Conservation (phyloP, 2,329 filamentous ascomycete species). For the Pseudopyricularia javanii region DNA sequence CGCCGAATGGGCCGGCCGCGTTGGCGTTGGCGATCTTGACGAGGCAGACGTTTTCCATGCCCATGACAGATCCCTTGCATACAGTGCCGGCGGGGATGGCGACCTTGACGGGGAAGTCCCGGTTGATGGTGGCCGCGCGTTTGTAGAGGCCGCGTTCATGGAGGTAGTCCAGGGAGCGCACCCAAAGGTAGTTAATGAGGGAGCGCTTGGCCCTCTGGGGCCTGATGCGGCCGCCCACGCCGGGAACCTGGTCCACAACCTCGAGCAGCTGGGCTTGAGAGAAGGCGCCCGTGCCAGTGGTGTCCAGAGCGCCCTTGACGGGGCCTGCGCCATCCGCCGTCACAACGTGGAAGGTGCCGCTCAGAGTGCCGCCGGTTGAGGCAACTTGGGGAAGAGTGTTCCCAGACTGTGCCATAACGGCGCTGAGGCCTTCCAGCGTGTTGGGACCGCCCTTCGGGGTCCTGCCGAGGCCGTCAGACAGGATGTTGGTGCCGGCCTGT, state of each 20-base stretch:
- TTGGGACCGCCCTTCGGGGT: conserved; percentile 23
- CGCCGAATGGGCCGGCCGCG: conserved; percentile 26
- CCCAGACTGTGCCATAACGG: conserved; percentile 22
- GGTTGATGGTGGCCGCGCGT: conserved; percentile 13
- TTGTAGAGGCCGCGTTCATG: conserved; percentile 8
- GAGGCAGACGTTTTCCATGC: conserved; percentile 23
- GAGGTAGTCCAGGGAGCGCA: conserved; percentile 7
- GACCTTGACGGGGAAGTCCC: conserved; percentile 18
- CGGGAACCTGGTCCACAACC: conserved; percentile 22
- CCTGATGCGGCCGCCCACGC: conserved; percentile 19
- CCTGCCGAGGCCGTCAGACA: conserved; percentile 23
- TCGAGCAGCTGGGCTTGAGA: conserved; percentile 14
- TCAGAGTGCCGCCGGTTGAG: conserved; percentile 17
- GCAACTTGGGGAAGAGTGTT: conserved; percentile 25
- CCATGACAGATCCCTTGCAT: conserved; percentile 22
- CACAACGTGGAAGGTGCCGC: conserved; percentile 24
- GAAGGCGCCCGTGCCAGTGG: conserved; percentile 22
- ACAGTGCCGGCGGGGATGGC: conserved; percentile 22
- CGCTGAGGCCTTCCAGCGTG: conserved; percentile 16
- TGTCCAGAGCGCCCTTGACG: conserved; percentile 22
- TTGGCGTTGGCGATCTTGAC: conserved; percentile 29
- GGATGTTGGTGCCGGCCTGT: conserved; percentile 14
- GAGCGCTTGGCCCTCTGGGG: conserved; percentile 6
- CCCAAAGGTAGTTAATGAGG: conserved; percentile 4
- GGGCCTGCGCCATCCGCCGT: conserved; percentile 28